Evolutionary conservation across 148 eudicot species (phyloP).

Genomic region (Vaccinium darrowii): DNA sequence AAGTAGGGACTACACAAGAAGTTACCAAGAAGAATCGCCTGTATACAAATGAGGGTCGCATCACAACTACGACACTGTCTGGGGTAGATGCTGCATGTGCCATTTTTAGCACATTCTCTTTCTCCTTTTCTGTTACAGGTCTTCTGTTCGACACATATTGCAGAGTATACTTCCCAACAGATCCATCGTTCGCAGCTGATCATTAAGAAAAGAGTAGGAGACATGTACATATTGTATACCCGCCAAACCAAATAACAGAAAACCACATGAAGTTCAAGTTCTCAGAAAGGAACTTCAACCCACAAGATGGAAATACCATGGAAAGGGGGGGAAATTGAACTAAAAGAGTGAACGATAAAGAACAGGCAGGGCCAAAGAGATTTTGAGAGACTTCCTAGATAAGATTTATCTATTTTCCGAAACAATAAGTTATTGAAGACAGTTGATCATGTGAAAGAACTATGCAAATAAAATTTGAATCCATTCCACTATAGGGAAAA

Average conservation of each 20-base stretch:
- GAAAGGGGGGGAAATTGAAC: not conserved
- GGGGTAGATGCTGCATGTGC: conserved; percentile 26
- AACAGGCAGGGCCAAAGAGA: not conserved
- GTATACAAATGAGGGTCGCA: conserved; percentile 36
- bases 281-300: not conserved
- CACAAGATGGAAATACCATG: too few relatives aligned
- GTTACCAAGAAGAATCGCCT: conserved; percentile 42
- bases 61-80: conserved; percentile 23
- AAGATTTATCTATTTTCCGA: not conserved
- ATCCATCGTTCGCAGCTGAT: not conserved
- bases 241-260: not conserved
- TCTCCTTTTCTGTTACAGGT: conserved; percentile 29
- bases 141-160: conserved; percentile 35
- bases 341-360: not conserved
- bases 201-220: not conserved
- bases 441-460: not conserved
- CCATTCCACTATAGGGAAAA: not conserved
- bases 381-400: not conserved
- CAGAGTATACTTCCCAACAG: not conserved
- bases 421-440: not conserved
- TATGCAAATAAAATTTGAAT: not conserved
- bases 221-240: not conserved
- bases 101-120: conserved; percentile 21
- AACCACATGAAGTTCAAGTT: not conserved
- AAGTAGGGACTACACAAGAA: not conserved